Percentiles rank a stretch among this genome's conserved stretches.
Evolutionary conservation across 2,329 filamentous ascomycete species (phyloP).

Genomic region (Beauveria sp.): DNA sequence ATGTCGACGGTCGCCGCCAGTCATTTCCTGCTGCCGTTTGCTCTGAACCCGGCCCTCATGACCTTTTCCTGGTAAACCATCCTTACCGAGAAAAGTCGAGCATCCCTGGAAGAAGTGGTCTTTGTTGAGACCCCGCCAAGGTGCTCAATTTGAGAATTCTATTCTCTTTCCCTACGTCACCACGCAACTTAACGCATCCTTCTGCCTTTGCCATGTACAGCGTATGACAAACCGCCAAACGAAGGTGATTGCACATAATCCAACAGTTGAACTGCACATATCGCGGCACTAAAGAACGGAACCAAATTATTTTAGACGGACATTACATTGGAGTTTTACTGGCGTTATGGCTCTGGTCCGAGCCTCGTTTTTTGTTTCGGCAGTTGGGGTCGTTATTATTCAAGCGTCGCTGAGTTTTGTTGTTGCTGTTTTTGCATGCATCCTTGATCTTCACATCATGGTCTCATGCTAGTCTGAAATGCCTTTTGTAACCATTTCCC

Average conservation of each 20-base stretch:
- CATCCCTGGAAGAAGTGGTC: background rate
- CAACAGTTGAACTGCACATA: background rate
- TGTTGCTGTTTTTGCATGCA: background rate
- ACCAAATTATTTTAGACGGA: background rate
- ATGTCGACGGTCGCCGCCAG: slow-evolving; percentile 63
- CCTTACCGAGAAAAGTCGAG: background rate
- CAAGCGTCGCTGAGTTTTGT: background rate
- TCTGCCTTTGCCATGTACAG: background rate
- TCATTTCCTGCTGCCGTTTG: slow-evolving; percentile 65
- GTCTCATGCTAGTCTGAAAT: background rate
- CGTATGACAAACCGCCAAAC: background rate
- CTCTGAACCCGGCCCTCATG: slow-evolving; percentile 72
- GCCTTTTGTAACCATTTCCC: background rate
- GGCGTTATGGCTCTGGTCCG: background rate
- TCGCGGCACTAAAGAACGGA: background rate
- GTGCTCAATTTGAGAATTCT: background rate
- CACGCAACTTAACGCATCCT: background rate
- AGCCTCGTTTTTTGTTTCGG: background rate
- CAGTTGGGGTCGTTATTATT: background rate
- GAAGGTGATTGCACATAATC: background rate
- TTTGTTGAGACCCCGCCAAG: background rate
- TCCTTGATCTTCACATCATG: background rate
- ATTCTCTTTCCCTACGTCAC: no score
- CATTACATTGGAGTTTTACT: background rate
- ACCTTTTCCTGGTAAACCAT: slow-evolving; percentile 62